These are phyloP conservation scores for Phytophthora crassamura DNA, from an alignment of 352 stramenopile genomes.

Conservation along the genomic window DNA sequence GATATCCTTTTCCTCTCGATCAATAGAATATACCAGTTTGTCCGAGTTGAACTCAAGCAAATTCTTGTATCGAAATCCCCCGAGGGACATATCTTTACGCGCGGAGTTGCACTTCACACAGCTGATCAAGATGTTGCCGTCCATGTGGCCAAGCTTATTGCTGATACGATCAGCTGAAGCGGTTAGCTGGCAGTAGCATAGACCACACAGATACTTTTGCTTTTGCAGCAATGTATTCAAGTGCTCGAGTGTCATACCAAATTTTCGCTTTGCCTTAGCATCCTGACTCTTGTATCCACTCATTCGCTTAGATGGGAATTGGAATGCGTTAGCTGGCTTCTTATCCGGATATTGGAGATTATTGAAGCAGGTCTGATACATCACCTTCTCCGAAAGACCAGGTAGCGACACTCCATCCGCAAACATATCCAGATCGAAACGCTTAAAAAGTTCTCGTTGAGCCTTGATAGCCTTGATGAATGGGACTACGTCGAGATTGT, in stretches of 20 bases:
- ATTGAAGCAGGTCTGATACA: conserved; percentile 32
- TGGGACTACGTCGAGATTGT: no score
- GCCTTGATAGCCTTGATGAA: no score
- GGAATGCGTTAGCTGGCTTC: no score
- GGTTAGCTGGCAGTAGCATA: conserved; percentile 28
- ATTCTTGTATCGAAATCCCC: conserved; percentile 24
- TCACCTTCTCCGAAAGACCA: conserved; percentile 24
- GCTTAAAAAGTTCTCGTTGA: no score
- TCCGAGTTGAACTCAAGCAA: conserved; percentile 18
- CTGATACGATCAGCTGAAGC: conserved; percentile 32
- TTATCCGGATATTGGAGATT: no score
- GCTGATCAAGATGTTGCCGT: conserved; percentile 20
- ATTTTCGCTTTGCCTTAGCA: no score
- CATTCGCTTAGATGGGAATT: no score
- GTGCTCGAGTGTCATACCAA: no score
- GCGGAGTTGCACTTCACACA: conserved; percentile 16
- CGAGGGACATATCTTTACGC: conserved; percentile 11
- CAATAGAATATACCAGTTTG: conserved; percentile 2
- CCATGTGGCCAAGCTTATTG: not conserved
- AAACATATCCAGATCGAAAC: conserved; percentile 35
- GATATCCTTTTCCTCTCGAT: conserved; percentile 13
- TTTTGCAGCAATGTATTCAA: no score
- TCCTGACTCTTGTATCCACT: no score
- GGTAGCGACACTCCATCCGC: conserved; percentile 21
- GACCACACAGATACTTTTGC: no score